Base-by-base conservation (phyloP, 2,329 filamentous ascomycete species). In the Decorospora gaudefroyi region DNA sequence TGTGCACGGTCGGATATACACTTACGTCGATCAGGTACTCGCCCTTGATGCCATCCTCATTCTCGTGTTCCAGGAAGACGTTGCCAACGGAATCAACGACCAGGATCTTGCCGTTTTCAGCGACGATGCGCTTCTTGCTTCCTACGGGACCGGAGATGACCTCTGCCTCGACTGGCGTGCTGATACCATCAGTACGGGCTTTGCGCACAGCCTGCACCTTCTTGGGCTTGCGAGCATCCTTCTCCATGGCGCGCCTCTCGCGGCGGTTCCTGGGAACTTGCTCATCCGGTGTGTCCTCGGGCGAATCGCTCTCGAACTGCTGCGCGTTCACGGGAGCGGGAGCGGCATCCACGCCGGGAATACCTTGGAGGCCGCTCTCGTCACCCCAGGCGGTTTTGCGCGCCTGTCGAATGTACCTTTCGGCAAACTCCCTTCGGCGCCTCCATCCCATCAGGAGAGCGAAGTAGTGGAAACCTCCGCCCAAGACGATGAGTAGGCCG, bases 101-200 rank as follows among this genome's bases (percentile, higher is more conserved):
- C 25, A 99, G 77, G 1, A 95, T 79, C 76, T 97, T 99, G 57
- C 93, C 93, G 62, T 99, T 99, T 76, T 96, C 87, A 2, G 91
- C 92, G 17, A 91, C 83, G 11, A 97, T 89, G 23, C 89, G 81
- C 78, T 92, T 95, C 74, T 89, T 89, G 22, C 86, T 79, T 13
- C 91, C 90, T 25, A 84, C 81, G 1, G 88, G 83, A 8, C 83
- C 82, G 40, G 78, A 71, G 4, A 74, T 70, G 62, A 72, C 66
- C 51, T 74, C 72, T 51, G 71, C 74, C 35, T 78, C 78, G 33
- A 80, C 76, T 0, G 81, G 80, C 58, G 83, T 62, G 78, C 85
- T 59, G 62, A 76, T 62, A 42, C 74, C 68, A 57, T 74, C 63
- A 68, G 76, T 76, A 61, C 80, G 79, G 13, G 74, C 72, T 44